These are phyloP conservation scores for Leccinum truebloodii DNA, from an alignment of 768 basidiomycete genomes.

Conservation along the genomic window DNA sequence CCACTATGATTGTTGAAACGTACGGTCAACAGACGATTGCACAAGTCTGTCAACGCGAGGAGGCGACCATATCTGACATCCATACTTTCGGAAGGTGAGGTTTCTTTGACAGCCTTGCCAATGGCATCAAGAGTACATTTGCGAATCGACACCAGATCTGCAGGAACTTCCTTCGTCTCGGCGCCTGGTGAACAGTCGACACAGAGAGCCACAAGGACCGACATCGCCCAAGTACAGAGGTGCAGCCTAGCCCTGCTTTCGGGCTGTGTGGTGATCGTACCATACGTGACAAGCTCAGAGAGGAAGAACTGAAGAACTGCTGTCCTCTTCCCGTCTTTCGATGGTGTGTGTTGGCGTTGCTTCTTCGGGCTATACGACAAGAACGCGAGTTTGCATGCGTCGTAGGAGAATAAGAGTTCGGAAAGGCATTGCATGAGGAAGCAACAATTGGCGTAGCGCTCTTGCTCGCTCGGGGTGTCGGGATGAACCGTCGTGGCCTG, in stretches of 20 bases:
- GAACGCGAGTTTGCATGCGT: constrained; percentile 86
- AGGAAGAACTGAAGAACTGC: constrained; percentile 80
- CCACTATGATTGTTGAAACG: constrained; percentile 56
- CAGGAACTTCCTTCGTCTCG: constrained; percentile 74
- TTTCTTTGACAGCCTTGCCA: constrained; percentile 84
- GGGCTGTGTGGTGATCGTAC: constrained; percentile 65
- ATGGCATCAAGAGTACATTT: constrained; percentile 91
- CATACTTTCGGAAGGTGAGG: constrained; percentile 53
- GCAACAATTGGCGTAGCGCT: constrained; percentile 57
- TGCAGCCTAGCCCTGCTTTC: constrained; percentile 56
- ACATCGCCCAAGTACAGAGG: constrained; percentile 85
- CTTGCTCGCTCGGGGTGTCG: constrained; percentile 23
- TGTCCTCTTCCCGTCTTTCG: constrained; percentile 71
- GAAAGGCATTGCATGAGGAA: constrained; percentile 92
- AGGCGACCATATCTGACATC: constrained; percentile 87
- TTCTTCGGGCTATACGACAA: constrained; percentile 73
- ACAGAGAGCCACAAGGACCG: constrained; percentile 90
- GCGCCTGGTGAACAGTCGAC: constrained; percentile 70
- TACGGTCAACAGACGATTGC: constrained; percentile 82
- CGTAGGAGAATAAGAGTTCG: constrained; percentile 92
- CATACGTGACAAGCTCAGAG: constrained; percentile 78
- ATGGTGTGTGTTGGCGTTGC: constrained; percentile 50
- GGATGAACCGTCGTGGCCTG: constrained; percentile 12
- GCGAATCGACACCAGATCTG: constrained; percentile 85
- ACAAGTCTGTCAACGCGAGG: constrained; percentile 83